Percentiles rank a stretch among this genome's conserved stretches.
Conservation (phyloP, 441 rosid genomes). For the Manihot esculenta region DNA sequence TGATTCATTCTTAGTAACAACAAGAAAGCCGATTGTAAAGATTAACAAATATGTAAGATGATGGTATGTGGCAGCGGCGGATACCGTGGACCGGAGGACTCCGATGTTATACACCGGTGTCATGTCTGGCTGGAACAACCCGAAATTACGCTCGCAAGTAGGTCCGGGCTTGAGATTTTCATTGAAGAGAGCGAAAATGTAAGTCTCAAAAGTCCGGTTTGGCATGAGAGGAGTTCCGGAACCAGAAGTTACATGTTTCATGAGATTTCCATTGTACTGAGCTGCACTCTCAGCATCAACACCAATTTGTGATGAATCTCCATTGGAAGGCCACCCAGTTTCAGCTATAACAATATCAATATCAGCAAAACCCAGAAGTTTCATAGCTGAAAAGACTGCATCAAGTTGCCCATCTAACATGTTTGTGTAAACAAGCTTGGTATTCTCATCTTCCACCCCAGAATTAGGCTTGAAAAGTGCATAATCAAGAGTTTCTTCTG, state of each 20-base stretch:
- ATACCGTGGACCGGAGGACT: conserved; percentile 57
- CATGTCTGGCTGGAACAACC: conserved; percentile 63
- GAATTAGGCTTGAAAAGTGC: conserved; percentile 67
- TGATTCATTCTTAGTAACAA: no score
- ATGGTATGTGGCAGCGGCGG: conserved; percentile 34
- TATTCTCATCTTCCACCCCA: conserved; percentile 51
- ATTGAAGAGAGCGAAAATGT: conserved; percentile 76
- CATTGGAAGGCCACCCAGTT: conserved; percentile 86
- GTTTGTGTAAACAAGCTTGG: conserved; percentile 58
- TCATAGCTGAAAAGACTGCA: conserved; percentile 73
- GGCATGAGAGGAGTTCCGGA: conserved; percentile 84
- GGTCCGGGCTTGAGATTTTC: conserved; percentile 83
- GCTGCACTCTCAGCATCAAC: conserved; percentile 54
- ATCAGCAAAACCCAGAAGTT: conserved; percentile 55
- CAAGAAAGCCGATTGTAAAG: conserved; percentile 32
- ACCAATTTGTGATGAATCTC: conserved; percentile 55
- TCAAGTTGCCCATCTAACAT: conserved; percentile 87
- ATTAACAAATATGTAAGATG: conserved; percentile 30
- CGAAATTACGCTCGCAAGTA: conserved; percentile 62
- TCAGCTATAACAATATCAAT: conserved; percentile 76
- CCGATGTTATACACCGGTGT: conserved; percentile 73
- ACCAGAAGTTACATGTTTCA: conserved; percentile 58
- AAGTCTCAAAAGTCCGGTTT: conserved; percentile 73
- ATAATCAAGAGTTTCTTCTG: conserved; percentile 58
- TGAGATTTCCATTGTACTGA: conserved; percentile 56